Evolutionary conservation across 2,329 filamentous ascomycete genomes (phyloP).

Genomic region (Verticillium nonalfalfae): DNA sequence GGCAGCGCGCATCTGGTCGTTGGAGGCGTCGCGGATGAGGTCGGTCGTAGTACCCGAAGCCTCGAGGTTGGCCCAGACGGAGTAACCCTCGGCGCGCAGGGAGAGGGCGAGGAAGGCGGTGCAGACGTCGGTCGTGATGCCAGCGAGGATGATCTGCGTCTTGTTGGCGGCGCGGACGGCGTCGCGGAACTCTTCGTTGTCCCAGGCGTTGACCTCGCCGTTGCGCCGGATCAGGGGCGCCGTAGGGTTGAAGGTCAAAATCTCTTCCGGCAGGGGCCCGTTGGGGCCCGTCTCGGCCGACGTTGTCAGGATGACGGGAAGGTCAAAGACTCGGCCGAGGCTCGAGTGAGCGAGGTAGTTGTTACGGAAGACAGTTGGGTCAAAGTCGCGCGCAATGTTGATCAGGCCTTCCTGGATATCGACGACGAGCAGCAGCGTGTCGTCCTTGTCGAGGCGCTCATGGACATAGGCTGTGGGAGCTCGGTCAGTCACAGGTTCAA

Average conservation of each 20-base stretch:
- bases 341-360: conserved; percentile 63
- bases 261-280: conserved; percentile 63
- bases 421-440: conserved; percentile 27
- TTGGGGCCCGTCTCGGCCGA: conserved; percentile 66
- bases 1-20: conserved; percentile 49
- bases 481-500: not conserved
- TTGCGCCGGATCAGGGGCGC: conserved; percentile 60
- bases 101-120: conserved; percentile 69
- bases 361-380: conserved; percentile 57
- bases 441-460: conserved; percentile 26
- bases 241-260: conserved; percentile 59
- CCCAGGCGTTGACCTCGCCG: conserved; percentile 73
- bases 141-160: conserved; percentile 65
- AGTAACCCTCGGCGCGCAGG: conserved; percentile 63
- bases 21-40: conserved; percentile 56
- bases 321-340: conserved; percentile 57
- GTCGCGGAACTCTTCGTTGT: conserved; percentile 61
- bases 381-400: conserved; percentile 55
- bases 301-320: conserved; percentile 65
- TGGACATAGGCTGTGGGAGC: conserved; percentile 16
- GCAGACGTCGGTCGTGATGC: conserved; percentile 71
- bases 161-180: conserved; percentile 60
- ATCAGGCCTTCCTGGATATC: conserved; percentile 30
- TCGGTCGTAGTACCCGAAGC: conserved; percentile 60
- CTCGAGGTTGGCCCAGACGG: conserved; percentile 68